A percentile compares a stretch with the other conserved stretches of the same genome.
These are phyloP conservation scores for Hortiboletus campestris DNA, from an alignment of 768 basidiomycete species.

Conservation along the genomic window DNA sequence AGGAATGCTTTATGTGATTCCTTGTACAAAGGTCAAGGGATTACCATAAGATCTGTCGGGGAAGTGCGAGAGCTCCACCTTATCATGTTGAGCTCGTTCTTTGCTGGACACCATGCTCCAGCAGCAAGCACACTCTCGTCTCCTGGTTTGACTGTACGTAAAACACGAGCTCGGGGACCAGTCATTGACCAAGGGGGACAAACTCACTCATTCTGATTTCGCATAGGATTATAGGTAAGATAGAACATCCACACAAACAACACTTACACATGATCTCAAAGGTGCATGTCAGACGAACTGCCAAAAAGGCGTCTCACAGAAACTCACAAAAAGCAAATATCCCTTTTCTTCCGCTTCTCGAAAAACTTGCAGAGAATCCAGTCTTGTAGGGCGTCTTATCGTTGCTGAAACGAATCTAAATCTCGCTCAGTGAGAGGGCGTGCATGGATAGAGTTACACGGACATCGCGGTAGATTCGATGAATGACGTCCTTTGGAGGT, in stretches of 20 bases:
- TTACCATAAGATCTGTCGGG: neutral
- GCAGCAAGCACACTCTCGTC: constrained; percentile 72
- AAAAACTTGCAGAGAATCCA: constrained; percentile 78
- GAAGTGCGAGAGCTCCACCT: constrained; percentile 41
- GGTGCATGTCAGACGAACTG: constrained; percentile 5
- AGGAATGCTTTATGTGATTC: constrained; percentile 59
- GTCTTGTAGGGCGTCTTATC: constrained; percentile 96
- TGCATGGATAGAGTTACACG: neutral
- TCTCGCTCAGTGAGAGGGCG: constrained; percentile 1
- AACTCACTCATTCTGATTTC: constrained; percentile 23
- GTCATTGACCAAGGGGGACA: neutral
- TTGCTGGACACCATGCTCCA: constrained; percentile 76
- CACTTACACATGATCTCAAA: constrained; percentile 25
- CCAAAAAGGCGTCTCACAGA: neutral
- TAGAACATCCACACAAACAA: neutral
- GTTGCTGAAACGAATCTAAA: constrained; percentile 82
- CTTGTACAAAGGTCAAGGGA: constrained; percentile 30
- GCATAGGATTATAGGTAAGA: neutral
- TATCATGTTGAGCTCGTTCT: constrained; percentile 75
- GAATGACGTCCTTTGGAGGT: constrained; percentile 88
- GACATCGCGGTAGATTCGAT: constrained; percentile 92
- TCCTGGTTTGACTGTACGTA: constrained; percentile 56
- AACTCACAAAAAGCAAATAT: constrained; percentile 81
- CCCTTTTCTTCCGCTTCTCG: constrained; percentile 87
- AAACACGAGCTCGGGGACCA: constrained; percentile 1